Base-by-base conservation (phyloP, 1,139 yeast species). In the Pichia kudriavzevii region DNA sequence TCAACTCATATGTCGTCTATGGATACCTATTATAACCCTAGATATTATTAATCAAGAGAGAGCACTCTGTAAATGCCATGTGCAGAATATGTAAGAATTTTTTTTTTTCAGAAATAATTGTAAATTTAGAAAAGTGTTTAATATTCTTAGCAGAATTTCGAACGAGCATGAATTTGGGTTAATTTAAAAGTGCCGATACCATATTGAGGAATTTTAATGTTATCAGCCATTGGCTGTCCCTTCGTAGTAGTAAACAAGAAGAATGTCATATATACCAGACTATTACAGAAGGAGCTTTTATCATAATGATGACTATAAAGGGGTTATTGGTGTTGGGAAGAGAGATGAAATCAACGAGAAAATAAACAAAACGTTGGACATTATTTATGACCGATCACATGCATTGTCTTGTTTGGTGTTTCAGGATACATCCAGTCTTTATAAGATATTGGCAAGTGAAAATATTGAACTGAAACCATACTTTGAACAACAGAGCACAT, bases 361-460 rank as follows among this genome's bases (percentile, higher is more conserved):
- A 21, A 9, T 31, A 7, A 22, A 39, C 5, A 20, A 24, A 12
- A 30, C 22, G 1, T 12, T 42, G 13, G 32, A 34, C 10, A 8
- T 15, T 4, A 28, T 32, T 4, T 35, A 41, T 24, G 18, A 15
- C 7, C 32, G 39, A 3, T 36, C 35, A 5, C 26, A 17, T 8
- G 26, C 27, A 17, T 5, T 39, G 7, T 14, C 30, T 13, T 28
- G 26, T 17, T 26, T 39, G 5, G n/a, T 18, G 7, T 41, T 33
- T 29, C 21, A 27, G 7, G 39, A 39, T 18, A 34, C 40, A 0
- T 23, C 7, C 3, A 38, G 41, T 23, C 16, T 42, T 3, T 25
- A 26, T 9, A 29, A 31, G 18, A n/a, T 42, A 2, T 17, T 42
- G 6, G 7, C 10, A 13, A 12, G 28, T 1, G 33, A 30, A 17